A percentile compares a stretch with the other conserved stretches of the same genome.
These are phyloP conservation scores for Entomortierella parvispora DNA, from an alignment of 192 early-diverging fungal genomes.

Conservation along the genomic window DNA sequence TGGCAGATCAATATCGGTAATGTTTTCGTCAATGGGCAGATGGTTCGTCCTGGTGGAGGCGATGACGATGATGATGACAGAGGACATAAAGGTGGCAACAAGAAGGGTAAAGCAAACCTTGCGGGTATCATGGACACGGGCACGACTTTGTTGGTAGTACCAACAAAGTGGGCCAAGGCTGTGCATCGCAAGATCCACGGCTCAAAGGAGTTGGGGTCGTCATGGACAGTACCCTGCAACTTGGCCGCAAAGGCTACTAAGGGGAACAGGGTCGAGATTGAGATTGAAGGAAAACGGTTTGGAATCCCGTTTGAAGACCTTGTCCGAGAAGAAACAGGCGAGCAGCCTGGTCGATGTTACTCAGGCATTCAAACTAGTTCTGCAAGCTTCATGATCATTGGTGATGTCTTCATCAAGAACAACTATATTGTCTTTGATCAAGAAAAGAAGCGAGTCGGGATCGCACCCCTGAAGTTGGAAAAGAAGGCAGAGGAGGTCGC, in stretches of 20 bases:
- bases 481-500: background rate
- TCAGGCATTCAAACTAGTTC: conserved; percentile 41
- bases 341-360: conserved; percentile 8
- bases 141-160: conserved; percentile 52
- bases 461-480: conserved; percentile 56
- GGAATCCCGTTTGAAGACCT: conserved; percentile 37
- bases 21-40: conserved; percentile 25
- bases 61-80: background rate
- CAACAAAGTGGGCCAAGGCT: background rate
- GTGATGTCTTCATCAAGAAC: conserved; percentile 75
- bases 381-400: conserved; percentile 61
- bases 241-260: background rate
- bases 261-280: background rate
- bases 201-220: background rate
- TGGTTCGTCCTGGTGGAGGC: background rate
- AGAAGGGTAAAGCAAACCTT: background rate
- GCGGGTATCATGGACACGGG: conserved; percentile 58
- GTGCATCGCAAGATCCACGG: conserved; percentile 24
- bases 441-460: conserved; percentile 62
- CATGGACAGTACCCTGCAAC: conserved; percentile 35
- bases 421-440: conserved; percentile 75
- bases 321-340: conserved; percentile 10
- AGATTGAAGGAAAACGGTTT: conserved; percentile 29
- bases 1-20: conserved; percentile 61
- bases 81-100: background rate